A percentile compares a stretch with the other conserved stretches of the same genome.
phyloP scores from a whole-genome alignment of 129 eudicot genomes.

The Tagetes erecta region DNA sequence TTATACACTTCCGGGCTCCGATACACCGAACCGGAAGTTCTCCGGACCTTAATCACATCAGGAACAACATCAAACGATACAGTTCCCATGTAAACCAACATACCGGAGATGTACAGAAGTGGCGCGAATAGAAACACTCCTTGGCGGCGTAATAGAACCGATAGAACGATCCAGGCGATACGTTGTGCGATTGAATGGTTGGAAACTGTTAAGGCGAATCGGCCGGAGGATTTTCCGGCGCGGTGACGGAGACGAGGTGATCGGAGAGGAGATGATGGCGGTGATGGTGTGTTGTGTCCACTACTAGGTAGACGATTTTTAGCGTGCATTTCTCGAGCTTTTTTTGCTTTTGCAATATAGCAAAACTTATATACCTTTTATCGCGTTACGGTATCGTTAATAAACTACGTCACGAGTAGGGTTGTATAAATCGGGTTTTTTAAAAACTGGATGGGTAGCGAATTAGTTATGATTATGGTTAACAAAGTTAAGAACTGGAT shows the following conservation, averaged over 20 bases:
- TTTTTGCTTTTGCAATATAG: no score
- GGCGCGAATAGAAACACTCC: conserved; percentile 82
- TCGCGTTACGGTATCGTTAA: no score
- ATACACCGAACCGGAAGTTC: conserved; percentile 74
- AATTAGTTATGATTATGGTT: no score
- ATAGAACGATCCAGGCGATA: conserved; percentile 56
- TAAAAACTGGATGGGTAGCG: no score
- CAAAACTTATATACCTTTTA: no score
- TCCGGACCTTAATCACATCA: conserved; percentile 47
- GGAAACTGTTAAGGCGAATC: conserved; percentile 33
- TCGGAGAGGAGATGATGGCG: conserved; percentile 76
- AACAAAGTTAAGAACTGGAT: no score
- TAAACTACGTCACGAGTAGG: no score
- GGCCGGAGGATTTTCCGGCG: conserved; percentile 38
- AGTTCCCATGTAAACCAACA: conserved; percentile 78
- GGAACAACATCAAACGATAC: conserved; percentile 72
- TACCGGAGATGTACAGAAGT: conserved; percentile 61
- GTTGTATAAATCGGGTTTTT: no score
- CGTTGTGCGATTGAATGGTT: conserved; percentile 64
- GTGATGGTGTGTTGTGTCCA: conserved; percentile 78
- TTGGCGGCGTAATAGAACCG: conserved; percentile 64
- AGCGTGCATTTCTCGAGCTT: conserved; percentile 55
- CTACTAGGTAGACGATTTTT: conserved; percentile 79
- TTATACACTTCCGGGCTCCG: conserved; percentile 74
- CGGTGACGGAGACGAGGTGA: conserved; percentile 77